Base-by-base conservation (phyloP, 306 rosid species). In the Pueraria montana region DNA sequence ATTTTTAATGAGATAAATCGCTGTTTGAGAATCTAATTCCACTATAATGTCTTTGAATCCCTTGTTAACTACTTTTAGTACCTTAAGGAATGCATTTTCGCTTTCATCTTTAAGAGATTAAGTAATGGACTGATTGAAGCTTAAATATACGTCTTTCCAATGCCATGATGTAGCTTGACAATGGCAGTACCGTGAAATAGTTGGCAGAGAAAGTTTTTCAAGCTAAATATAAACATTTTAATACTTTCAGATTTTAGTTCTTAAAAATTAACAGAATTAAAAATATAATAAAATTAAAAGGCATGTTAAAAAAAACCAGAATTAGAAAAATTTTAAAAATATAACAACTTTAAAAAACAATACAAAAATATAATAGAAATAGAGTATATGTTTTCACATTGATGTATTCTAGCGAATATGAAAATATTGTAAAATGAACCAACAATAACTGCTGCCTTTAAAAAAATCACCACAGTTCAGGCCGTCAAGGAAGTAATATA, bases 381-480 rank as follows among this genome's bases (percentile, higher is more conserved):
- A 64, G 13, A 32, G 23, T 53, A 14, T 13, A 30, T 27, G 7
- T 10, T 27, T 5, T 53, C 14, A 38, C 18, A 7, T 11, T 18
- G 23, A 63, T 77, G 63, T 2, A n/a, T 65, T 53, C 36, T 12
- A 6, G 18, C 2, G 2, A 42, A 62, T 78, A 77, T 48, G 8
- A 9, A 66, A 52, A 61, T 3, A 13, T 26, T 38, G 65, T 12
- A 45, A 85, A 43, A 65, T 30, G 65, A 82, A 86, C 43, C 80
- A 20, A 52, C 73, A 10, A 53, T 16, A 8, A 23, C 34, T 38
- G 62, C 20, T 43, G 46, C 27, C 52, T 61, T 38, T 11, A 30
- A 17, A 77, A 70, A 8, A 62, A 27, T 42, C 65, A 40, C 56
- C 55, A 50, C 13, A 45, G 38, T 21, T 40, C 48, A 77, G 20